phyloP scores from a whole-genome alignment of 805 yeast species.

The Wickerhamomyces sydowiorum region DNA sequence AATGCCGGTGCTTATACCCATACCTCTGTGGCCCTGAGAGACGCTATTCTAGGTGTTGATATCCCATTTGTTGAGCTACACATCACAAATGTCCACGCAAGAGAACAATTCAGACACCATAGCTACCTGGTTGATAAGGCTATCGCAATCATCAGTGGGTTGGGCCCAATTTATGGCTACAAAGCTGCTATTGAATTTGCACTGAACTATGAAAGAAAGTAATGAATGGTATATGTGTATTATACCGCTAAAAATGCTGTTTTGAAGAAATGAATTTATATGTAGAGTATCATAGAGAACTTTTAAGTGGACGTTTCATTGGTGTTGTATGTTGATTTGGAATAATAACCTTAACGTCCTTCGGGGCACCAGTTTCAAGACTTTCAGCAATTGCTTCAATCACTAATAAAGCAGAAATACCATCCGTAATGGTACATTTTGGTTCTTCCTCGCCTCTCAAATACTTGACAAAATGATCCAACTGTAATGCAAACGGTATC shows the following conservation, averaged over 20 bases:
- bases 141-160: slow-evolving; percentile 31
- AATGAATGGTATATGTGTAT: neutral
- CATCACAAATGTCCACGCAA: slow-evolving; percentile 44
- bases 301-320: neutral
- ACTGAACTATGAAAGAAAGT: slow-evolving; percentile 13
- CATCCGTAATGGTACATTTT: slow-evolving; percentile 11
- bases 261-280: too few relatives aligned
- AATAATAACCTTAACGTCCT: slow-evolving; percentile 3
- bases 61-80: slow-evolving; percentile 47
- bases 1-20: slow-evolving; percentile 52
- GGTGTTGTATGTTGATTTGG: neutral
- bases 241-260: too few relatives aligned
- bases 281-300: neutral
- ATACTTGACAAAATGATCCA: slow-evolving; percentile 11
- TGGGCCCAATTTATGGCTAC: slow-evolving; percentile 24
- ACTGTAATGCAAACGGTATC: slow-evolving; percentile 12
- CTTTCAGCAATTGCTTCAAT: slow-evolving; percentile 12
- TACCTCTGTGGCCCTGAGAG: slow-evolving; percentile 44
- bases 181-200: slow-evolving; percentile 24
- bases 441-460: slow-evolving; percentile 8
- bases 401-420: slow-evolving; percentile 12
- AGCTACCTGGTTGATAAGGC: slow-evolving; percentile 44
- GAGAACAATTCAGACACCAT: slow-evolving; percentile 47
- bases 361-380: slow-evolving; percentile 7
- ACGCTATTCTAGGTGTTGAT: slow-evolving; percentile 41